phyloP scores from a whole-genome alignment of 1,284 basidiomycete species.

The Phylloporus gajari region DNA sequence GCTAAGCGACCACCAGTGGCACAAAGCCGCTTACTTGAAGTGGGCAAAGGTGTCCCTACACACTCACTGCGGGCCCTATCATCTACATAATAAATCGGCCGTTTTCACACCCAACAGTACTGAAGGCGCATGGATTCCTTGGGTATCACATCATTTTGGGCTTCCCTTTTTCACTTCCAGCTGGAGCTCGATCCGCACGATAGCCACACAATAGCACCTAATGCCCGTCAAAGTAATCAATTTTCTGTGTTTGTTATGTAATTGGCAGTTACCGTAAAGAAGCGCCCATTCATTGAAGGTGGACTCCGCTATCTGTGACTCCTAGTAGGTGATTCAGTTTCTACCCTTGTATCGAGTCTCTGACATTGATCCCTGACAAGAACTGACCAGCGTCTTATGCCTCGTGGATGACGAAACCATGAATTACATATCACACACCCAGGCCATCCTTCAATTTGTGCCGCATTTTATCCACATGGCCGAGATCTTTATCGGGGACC shows the following conservation, averaged over 20 bases:
- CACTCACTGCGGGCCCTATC: too few species aligned
- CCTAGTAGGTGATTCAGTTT: not conserved
- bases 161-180: too few species aligned
- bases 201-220: slow-evolving; percentile 5
- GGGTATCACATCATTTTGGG: too few species aligned
- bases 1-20: too few species aligned
- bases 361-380: too few species aligned
- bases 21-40: too few species aligned
- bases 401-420: slow-evolving; percentile 11
- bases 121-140: too few species aligned
- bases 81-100: too few species aligned
- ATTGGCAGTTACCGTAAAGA: not conserved
- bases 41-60: too few species aligned
- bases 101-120: too few species aligned
- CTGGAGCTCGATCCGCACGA: slow-evolving; percentile 12
- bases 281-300: not conserved
- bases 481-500: not conserved
- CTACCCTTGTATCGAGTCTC: not conserved
- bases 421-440: slow-evolving; percentile 13
- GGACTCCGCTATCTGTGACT: not conserved
- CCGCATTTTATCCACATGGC: slow-evolving; percentile 8
- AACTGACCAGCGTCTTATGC: not conserved
- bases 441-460: not conserved
- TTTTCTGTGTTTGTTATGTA: not conserved
- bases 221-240: not conserved